These are phyloP conservation scores for Penicillium sp. DNA, from an alignment of 2,329 filamentous ascomycete species.

Conservation along the genomic window DNA sequence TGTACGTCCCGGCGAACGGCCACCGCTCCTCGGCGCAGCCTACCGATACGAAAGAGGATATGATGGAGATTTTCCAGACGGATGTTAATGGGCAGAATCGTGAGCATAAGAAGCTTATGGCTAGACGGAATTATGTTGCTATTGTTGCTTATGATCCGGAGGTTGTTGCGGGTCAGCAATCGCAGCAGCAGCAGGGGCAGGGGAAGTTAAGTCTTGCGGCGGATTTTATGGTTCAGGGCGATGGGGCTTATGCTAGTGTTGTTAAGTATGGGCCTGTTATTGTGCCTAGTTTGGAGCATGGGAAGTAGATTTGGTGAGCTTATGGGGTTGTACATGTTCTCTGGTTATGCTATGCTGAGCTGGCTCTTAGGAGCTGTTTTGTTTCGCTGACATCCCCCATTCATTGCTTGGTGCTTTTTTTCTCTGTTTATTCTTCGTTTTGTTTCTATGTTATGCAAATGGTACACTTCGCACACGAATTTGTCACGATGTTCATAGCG, in stretches of 20 bases:
- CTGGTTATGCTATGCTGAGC: too few relatives aligned
- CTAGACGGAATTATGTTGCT: constrained; percentile 86
- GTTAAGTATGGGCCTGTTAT: constrained; percentile 98
- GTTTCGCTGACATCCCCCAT: too few relatives aligned
- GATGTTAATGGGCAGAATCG: constrained; percentile 83
- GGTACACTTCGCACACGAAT: too few relatives aligned
- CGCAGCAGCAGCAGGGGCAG: not conserved
- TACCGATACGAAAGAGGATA: constrained; percentile 96
- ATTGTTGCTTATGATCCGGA: constrained; percentile 95
- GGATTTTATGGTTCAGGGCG: constrained; percentile 96
- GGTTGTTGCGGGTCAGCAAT: constrained; percentile 44
- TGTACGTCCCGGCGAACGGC: constrained; percentile 93
- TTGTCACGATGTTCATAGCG: too few relatives aligned
- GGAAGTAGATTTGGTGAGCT: constrained; percentile 36
- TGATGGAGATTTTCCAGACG: constrained; percentile 99
- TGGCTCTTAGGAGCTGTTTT: too few relatives aligned
- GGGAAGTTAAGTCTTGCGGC: constrained; percentile 81
- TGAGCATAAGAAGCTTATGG: constrained; percentile 92
- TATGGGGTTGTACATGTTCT: too few relatives aligned
- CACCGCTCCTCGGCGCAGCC: constrained; percentile 67
- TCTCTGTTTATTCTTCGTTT: too few relatives aligned
- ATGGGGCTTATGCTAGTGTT: constrained; percentile 76
- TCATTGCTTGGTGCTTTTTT: too few relatives aligned
- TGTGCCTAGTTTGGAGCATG: constrained; percentile 82
- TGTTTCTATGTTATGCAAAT: too few relatives aligned